Percentiles rank a stretch among this genome's conserved stretches.
These are phyloP conservation scores for Ascochyta pisi DNA, from an alignment of 2,329 filamentous ascomycete genomes.

Conservation along the genomic window DNA sequence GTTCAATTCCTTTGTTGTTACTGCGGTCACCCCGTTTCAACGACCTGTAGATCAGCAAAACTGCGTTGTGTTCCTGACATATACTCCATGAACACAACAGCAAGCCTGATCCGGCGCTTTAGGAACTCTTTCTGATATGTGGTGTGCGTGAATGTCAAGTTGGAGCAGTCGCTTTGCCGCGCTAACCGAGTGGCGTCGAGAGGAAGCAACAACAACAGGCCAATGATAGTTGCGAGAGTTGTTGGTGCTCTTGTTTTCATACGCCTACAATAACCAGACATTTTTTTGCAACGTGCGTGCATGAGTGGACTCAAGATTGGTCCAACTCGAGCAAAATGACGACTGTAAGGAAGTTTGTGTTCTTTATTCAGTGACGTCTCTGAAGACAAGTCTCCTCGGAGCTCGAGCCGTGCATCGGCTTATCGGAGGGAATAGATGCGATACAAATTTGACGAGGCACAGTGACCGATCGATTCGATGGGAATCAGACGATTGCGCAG, in stretches of 20 bases:
- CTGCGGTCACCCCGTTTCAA: conserved; percentile 25
- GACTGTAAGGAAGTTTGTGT: background rate
- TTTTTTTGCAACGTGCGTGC: background rate
- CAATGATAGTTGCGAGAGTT: background rate
- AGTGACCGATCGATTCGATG: background rate
- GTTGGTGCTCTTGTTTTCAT: background rate
- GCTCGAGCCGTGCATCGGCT: background rate
- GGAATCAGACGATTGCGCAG: background rate
- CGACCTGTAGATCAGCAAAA: conserved; percentile 10
- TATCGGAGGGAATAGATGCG: background rate
- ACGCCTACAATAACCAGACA: background rate
- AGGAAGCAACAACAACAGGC: background rate
- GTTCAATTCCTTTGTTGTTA: conserved; percentile 23
- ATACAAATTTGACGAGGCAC: background rate
- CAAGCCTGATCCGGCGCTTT: background rate
- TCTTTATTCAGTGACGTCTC: background rate
- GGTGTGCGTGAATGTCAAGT: background rate
- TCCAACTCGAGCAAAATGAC: background rate
- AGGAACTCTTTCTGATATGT: background rate
- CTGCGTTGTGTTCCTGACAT: conserved; percentile 7
- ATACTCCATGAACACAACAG: background rate
- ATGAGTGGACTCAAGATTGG: background rate
- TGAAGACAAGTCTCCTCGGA: background rate
- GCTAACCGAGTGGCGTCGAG: background rate
- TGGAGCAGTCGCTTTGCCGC: background rate